Conservation (phyloP, 148 eudicot genomes). For the Heliosperma pusillum region DNA sequence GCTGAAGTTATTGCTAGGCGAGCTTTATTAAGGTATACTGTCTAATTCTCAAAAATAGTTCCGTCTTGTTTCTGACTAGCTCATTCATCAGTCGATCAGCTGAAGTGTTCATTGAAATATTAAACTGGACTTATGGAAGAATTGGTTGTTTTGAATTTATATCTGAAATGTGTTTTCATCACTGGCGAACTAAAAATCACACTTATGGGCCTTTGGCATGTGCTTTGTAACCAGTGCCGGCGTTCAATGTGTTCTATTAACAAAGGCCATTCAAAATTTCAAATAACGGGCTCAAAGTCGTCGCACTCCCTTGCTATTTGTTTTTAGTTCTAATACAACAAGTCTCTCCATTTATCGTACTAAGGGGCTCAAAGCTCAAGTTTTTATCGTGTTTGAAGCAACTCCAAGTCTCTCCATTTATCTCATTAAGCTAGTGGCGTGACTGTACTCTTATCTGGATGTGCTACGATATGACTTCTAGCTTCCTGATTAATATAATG, state of each 20-base stretch:
- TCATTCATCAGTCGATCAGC: too few species aligned
- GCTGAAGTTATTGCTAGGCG: constrained; percentile 84
- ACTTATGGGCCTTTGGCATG: not conserved
- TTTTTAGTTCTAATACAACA: too few species aligned
- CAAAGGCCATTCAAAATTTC: too few species aligned
- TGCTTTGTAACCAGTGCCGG: not conserved
- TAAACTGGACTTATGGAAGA: not conserved
- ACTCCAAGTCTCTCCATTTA: not conserved
- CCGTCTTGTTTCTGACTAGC: not conserved
- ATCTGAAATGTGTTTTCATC: not conserved
- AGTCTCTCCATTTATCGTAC: too few species aligned
- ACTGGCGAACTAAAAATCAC: not conserved
- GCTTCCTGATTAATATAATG: not conserved
- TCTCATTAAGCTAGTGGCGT: not conserved
- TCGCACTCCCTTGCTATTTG: too few species aligned
- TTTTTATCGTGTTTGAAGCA: not conserved
- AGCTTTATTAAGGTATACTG: constrained; percentile 59
- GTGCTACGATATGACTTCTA: not conserved
- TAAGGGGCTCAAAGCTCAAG: not conserved
- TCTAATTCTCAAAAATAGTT: not conserved
- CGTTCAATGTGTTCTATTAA: too few species aligned
- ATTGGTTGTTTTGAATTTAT: not conserved
- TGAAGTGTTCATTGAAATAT: not conserved
- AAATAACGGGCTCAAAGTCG: too few species aligned
- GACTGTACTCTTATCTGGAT: not conserved